Evolutionary conservation across 306 rosid species (phyloP).

Genomic region (Lagenaria siceraria): DNA sequence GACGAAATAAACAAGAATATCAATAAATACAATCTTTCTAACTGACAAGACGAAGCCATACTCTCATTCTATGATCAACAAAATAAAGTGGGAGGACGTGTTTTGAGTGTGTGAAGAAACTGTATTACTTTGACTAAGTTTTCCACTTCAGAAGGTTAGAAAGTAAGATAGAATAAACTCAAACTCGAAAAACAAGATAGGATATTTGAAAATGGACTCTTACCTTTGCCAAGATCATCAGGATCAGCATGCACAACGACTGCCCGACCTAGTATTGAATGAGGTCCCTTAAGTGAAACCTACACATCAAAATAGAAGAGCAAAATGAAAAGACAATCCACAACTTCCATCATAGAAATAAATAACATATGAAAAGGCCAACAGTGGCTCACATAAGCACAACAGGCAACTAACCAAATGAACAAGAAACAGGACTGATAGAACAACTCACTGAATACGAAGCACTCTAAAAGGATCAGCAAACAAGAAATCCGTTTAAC

Average conservation of each 20-base stretch:
- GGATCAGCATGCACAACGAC: slow-evolving; percentile 70
- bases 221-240: slow-evolving; percentile 67
- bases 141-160: background rate
- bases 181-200: no score
- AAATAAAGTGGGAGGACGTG: background rate
- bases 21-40: background rate
- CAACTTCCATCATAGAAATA: background rate
- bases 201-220: background rate
- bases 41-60: background rate
- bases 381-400: background rate
- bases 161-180: background rate
- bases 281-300: slow-evolving; percentile 45
- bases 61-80: background rate
- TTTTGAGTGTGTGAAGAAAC: background rate
- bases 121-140: background rate
- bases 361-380: background rate
- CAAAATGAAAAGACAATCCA: background rate
- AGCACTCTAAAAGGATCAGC: background rate
- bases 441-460: background rate
- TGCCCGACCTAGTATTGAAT: slow-evolving; percentile 57
- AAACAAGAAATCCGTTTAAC: background rate
- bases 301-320: slow-evolving; percentile 9
- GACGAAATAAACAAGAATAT: background rate
- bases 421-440: background rate
- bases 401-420: background rate